Conservation (phyloP, 805 yeast species). For the Candida insectorum region DNA sequence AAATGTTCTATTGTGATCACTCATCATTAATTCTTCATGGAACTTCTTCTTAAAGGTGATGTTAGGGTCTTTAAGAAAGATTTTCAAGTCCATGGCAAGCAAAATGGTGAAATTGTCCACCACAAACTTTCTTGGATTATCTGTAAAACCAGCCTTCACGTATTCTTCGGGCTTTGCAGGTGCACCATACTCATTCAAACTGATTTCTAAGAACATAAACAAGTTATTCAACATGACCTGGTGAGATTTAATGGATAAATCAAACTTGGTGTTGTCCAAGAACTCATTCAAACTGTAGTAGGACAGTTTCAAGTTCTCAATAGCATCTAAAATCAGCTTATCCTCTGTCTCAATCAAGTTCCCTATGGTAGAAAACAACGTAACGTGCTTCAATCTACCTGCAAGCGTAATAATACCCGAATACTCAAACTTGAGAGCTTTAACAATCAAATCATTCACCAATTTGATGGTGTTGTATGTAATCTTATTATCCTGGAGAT, state of each 20-base stretch:
- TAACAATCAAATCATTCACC: slow-evolving; percentile 41
- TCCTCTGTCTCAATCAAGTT: slow-evolving; percentile 39
- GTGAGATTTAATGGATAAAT: slow-evolving; percentile 37
- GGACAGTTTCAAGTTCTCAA: slow-evolving; percentile 27
- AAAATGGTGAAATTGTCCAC: slow-evolving; percentile 45
- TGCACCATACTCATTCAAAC: slow-evolving; percentile 41
- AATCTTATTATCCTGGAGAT: slow-evolving; percentile 42
- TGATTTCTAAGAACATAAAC: slow-evolving; percentile 34
- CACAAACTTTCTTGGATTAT: slow-evolving; percentile 41
- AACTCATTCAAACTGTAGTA: slow-evolving; percentile 35
- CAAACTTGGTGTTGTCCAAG: slow-evolving; percentile 31
- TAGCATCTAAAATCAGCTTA: slow-evolving; percentile 25
- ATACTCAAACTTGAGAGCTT: slow-evolving; percentile 40
- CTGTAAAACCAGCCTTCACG: slow-evolving; percentile 45
- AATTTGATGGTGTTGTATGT: slow-evolving; percentile 42
- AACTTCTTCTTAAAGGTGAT: slow-evolving; percentile 58
- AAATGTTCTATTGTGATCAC: slow-evolving; percentile 46
- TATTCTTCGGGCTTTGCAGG: slow-evolving; percentile 43
- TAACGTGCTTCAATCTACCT: slow-evolving; percentile 45
- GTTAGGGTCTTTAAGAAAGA: slow-evolving; percentile 54
- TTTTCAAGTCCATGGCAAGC: slow-evolving; percentile 51
- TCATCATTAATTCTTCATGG: slow-evolving; percentile 64
- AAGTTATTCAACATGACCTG: slow-evolving; percentile 39
- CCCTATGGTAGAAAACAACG: slow-evolving; percentile 43
- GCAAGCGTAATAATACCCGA: slow-evolving; percentile 43